A percentile compares a stretch with the other conserved stretches of the same genome.
Conservation (phyloP, 495 filamentous ascomycete species). For the Daldinia childiae region DNA sequence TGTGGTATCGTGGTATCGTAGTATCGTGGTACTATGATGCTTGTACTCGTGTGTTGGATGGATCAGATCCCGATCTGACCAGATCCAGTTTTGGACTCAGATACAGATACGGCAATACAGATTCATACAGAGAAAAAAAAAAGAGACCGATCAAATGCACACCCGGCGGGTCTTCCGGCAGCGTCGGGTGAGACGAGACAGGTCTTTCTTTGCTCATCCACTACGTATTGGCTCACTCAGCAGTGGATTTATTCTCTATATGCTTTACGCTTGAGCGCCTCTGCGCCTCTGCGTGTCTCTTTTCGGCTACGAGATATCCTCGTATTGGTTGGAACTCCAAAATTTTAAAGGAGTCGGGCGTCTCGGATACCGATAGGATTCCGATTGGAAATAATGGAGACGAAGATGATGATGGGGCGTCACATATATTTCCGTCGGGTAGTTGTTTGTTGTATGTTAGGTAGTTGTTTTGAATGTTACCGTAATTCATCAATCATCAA, state of each 20-base stretch:
- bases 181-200: conserved; percentile 42
- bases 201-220: conserved; percentile 20
- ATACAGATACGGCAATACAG: conserved; percentile 20
- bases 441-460: conserved; percentile 10
- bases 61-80: conserved; percentile 22
- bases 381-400: conserved; percentile 14
- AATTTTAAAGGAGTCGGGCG: conserved; percentile 3
- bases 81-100: conserved; percentile 7
- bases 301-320: conserved; percentile 7
- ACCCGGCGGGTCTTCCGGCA: conserved; percentile 27
- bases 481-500: background rate
- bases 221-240: conserved; percentile 1
- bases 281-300: background rate
- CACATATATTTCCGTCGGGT: conserved; percentile 23
- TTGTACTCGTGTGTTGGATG: conserved; percentile 21
- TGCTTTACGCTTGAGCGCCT: conserved; percentile 1
- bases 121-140: background rate
- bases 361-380: conserved; percentile 30
- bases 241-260: conserved; percentile 26
- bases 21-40: background rate
- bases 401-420: conserved; percentile 3
- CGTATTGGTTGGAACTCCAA: conserved; percentile 33
- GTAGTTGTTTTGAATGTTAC: conserved; percentile 1
- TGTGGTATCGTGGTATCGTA: background rate
- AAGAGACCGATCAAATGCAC: conserved; percentile 20